Evolutionary conservation across 768 basidiomycete genomes (phyloP), one percentile per base, ranked within the genome.

Genomic region (Suillus fuscotomentosus): DNA sequence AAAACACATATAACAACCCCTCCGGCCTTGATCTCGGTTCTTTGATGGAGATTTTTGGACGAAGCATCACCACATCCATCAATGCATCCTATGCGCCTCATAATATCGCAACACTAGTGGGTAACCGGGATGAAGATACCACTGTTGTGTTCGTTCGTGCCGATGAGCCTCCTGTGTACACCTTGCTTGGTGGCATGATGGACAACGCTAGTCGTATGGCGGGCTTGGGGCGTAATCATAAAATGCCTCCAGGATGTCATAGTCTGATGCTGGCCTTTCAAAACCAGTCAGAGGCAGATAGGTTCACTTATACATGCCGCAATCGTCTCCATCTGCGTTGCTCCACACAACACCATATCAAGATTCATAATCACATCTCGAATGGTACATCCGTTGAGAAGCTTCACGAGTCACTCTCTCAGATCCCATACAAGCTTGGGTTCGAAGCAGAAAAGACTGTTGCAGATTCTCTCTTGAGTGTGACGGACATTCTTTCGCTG

Each of bases 361-460:
- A 10, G 5, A 59, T 59, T 0, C 24, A 1, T 20, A 10, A 59
- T 20, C 57, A 42, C 11, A 20, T 11, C 57, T 59, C 39, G 15
- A 41, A 20, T 11, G 3, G 10, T 5, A 20, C 3, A 3, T 2
- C 24, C 42, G 1, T 13, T 59, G 10, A 42, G 17, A 27, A 7
- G 10, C 65, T 81, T 41, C 66, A 72, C 15, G 55, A 22, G 0
- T 57, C 72, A 34, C 67, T 77, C 57, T 22, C 51, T 2, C 60
- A 64, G 2, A 53, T 81, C 1, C 69, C 72, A 4, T 80, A 80
- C 48, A 68, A 70, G 34, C 70, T 81, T 6, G 79, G 79, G 15
- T 80, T 80, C 57, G 78, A 79, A 48, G 67, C 77, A 2, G 73
- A 80, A 22, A 80, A 80, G 61, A 75, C 78, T 0, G 43, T 76